Conservation (phyloP, 2,329 filamentous ascomycete species). For the Coniochaeta pulveracea region DNA sequence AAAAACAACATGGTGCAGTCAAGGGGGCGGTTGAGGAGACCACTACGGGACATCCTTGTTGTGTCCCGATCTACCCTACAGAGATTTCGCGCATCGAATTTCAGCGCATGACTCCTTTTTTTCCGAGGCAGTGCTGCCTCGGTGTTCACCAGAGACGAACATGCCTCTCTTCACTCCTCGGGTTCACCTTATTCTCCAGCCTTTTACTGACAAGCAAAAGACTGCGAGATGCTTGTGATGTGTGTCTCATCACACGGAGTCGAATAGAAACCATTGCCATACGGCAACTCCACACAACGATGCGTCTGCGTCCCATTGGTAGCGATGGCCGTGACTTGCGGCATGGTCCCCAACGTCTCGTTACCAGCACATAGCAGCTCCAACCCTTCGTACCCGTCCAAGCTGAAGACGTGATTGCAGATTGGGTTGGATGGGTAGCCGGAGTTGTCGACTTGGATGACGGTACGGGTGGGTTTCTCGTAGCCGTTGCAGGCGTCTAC, state of each 20-base stretch:
- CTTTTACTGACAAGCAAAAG: constrained; percentile 7
- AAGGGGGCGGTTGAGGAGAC: no score
- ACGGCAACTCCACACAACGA: constrained; percentile 4
- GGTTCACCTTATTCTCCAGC: no score
- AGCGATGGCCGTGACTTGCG: constrained; percentile 8
- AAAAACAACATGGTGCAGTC: no score
- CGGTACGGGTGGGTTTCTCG: constrained; percentile 4
- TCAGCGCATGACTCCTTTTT: no score
- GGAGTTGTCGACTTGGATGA: constrained; percentile 5
- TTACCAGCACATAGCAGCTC: constrained; percentile 7
- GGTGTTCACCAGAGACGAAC: no score
- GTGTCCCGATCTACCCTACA: no score
- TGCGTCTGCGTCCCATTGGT: constrained; percentile 9
- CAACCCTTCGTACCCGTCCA: constrained; percentile 7
- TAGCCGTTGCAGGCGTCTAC: constrained; percentile 6
- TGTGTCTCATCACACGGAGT: no score
- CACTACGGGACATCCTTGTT: no score
- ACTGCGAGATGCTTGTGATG: constrained; percentile 6
- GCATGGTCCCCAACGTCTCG: constrained; percentile 1
- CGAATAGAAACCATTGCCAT: no score
- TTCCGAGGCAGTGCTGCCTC: no score
- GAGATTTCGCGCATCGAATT: no score
- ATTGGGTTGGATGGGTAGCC: constrained; percentile 7
- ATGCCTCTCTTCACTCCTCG: not conserved
- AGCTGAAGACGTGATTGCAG: constrained; percentile 6